Conservation (phyloP, 805 yeast species). For the Cyberlindnera maritima region DNA sequence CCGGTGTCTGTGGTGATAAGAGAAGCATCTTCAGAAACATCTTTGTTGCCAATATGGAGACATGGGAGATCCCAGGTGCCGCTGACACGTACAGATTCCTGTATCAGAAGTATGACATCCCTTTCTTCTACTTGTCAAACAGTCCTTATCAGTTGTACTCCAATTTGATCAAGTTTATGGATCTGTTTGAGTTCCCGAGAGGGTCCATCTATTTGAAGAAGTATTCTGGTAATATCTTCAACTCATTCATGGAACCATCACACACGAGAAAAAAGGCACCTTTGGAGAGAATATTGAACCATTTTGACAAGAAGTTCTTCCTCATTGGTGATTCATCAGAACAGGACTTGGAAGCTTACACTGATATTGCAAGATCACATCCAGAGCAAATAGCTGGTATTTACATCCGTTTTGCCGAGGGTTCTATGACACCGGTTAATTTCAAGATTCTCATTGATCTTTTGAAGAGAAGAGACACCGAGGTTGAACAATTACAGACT, state of each 20-base stretch:
- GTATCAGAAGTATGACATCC: conserved; percentile 37
- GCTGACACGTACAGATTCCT: conserved; percentile 67
- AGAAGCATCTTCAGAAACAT: conserved; percentile 78
- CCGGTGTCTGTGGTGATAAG: conserved; percentile 90
- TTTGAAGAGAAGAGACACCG: conserved; percentile 23
- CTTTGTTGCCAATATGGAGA: conserved; percentile 59
- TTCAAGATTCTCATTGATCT: conserved; percentile 26
- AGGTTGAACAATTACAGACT: conserved; percentile 26
- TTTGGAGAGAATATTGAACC: conserved; percentile 58
- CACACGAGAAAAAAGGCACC: conserved; percentile 74
- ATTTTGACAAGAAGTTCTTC: conserved; percentile 73
- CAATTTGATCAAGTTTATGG: conserved; percentile 47
- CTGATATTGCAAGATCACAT: conserved; percentile 56
- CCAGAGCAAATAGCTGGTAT: conserved; percentile 72
- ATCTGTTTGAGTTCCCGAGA: conserved; percentile 55
- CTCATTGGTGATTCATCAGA: conserved; percentile 96
- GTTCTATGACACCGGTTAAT: conserved; percentile 55
- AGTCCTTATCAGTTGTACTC: conserved; percentile 86
- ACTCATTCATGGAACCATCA: conserved; percentile 84
- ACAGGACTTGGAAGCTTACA: conserved; percentile 89
- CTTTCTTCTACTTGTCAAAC: conserved; percentile 93
- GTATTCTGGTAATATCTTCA: conserved; percentile 76
- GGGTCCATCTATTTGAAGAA: conserved; percentile 89
- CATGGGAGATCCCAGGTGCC: conserved; percentile 75
- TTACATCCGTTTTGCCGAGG: conserved; percentile 73